Conservation (phyloP, 1,139 yeast species). For the Saccharomyces pastorianus region DNA sequence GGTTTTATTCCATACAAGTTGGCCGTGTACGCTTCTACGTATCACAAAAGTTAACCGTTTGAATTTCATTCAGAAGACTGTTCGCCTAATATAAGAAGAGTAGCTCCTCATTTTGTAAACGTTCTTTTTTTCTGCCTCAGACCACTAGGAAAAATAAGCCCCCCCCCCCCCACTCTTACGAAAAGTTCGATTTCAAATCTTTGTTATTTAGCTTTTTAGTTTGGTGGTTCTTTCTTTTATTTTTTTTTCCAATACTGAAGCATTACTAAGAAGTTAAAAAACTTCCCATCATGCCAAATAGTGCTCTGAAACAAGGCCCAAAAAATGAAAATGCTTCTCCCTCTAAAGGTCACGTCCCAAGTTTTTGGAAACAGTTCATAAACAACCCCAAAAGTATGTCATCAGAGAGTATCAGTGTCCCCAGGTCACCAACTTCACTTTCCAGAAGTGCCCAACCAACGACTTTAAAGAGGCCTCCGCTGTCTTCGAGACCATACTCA, state of each 20-base stretch:
- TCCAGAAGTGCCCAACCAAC: slow-evolving; percentile 1
- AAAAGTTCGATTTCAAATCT: too few species aligned
- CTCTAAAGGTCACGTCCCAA: slow-evolving; percentile 11
- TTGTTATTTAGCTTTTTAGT: background rate
- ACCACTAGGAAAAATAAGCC: too few species aligned
- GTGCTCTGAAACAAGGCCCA: background rate
- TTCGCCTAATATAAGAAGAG: too few species aligned
- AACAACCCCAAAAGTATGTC: slow-evolving; percentile 29
- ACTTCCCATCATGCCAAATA: background rate
- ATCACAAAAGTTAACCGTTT: too few species aligned
- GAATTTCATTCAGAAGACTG: too few species aligned
- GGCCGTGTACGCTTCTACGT: too few species aligned
- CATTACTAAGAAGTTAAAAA: background rate
- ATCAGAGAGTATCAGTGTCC: slow-evolving; percentile 18
- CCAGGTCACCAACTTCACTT: slow-evolving; percentile 16
- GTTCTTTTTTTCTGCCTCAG: too few species aligned
- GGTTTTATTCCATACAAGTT: too few species aligned
- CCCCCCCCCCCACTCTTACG: too few species aligned
- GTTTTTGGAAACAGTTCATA: slow-evolving; percentile 37
- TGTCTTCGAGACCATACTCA: slow-evolving; percentile 7
- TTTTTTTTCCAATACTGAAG: too few species aligned
- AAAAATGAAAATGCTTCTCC: slow-evolving; percentile 7
- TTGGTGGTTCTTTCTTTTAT: background rate
- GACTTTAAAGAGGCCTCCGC: background rate
- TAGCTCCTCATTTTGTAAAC: too few species aligned